Evolutionary conservation across 1,284 basidiomycete genomes (phyloP), one percentile per base, ranked within the genome.

Genomic region (Trametes versicolor): DNA sequence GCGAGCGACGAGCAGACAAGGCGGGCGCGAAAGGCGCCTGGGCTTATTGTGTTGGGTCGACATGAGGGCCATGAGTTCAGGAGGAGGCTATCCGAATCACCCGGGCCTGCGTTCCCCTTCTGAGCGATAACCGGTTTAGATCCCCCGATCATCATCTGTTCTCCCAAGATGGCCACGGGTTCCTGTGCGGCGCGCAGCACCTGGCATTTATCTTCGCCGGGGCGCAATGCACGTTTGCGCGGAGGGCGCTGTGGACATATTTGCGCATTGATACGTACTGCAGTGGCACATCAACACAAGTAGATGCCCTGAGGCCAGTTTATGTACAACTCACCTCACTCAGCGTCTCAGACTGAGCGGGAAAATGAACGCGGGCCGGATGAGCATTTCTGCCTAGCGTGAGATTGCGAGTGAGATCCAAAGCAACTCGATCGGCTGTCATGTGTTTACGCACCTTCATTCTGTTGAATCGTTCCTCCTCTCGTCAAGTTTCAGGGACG

Each of bases 11-110:
- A 25, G 36, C 43, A 59, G 64, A 65, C 62, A 51, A 63, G 68
- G 58, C 36, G 53, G 50, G 39, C 9, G 15, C 50, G 50, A 50
- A 51, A 60, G 64, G 63, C 65, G 68, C 56, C 61, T 58, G 51
- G 63, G 63, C 65, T 69, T 69, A 69, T 69, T 69, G 68, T 69
- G 63, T 69, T 64, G 43, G 39, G 50, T 19, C 43, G 57, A 59
- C 62, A 66, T 68, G 66, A 62, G 61, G 63, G 51, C 25, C 54
- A 43, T 36, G 39, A 57, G 54, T 32, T 54, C 54, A 63, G 55
- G 50, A 58, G 37, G 37, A 39, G n/a, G 29, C 51, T n/a, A 32
- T 36, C 27, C 36, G 47, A n/a, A 21, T 37, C 43, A 48, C n/a
- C 52, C 43, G 62, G 52, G 27, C 56, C 49, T 39, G 10, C 52